phyloP scores from a whole-genome alignment of 345 rosid genomes.

The Anacardium occidentale region DNA sequence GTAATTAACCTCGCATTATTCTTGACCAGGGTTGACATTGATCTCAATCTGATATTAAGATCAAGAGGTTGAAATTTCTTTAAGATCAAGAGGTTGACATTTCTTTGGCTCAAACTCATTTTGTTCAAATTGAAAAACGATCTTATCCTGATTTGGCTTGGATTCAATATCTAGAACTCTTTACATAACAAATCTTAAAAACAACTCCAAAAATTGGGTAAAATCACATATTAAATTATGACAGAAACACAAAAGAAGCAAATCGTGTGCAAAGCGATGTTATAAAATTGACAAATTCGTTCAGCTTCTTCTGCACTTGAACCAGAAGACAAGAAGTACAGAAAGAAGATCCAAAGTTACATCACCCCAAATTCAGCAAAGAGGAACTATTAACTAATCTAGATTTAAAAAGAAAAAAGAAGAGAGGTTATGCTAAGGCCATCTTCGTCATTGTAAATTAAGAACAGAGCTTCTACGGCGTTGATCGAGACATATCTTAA shows the following conservation, averaged over 20 bases:
- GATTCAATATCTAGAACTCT: too few species aligned
- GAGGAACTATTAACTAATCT: constrained; percentile 7
- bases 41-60: too few species aligned
- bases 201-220: too few species aligned
- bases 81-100: too few species aligned
- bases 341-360: neutral
- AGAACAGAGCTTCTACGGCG: neutral
- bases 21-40: too few species aligned
- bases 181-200: too few species aligned
- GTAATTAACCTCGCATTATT: too few species aligned
- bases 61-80: too few species aligned
- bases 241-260: neutral
- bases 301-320: neutral
- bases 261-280: neutral
- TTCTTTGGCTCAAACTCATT: too few species aligned
- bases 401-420: neutral
- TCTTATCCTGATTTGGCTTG: too few species aligned
- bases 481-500: neutral
- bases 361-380: neutral
- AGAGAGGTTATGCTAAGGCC: neutral
- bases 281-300: neutral
- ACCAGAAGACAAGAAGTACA: neutral
- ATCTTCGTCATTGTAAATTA: constrained; percentile 26
- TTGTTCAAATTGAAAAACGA: too few species aligned
- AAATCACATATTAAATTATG: neutral